Base-by-base conservation (phyloP, 2,329 filamentous ascomycete species). In the Cladosporium sp. region DNA sequence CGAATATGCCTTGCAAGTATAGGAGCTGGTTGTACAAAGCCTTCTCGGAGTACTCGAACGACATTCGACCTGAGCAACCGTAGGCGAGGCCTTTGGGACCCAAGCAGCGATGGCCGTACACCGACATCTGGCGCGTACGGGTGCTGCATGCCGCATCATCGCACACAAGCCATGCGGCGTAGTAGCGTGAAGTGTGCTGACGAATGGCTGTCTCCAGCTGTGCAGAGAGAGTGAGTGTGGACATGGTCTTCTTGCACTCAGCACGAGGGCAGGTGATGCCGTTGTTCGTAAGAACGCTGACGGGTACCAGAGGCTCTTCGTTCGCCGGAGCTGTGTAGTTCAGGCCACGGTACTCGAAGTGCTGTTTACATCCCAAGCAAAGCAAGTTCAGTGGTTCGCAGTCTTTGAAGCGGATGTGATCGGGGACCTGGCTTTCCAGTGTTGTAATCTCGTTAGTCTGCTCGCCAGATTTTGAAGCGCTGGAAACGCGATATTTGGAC, bases 1-100 rank as follows among this genome's bases (percentile, higher is more conserved):
- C 93, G 83, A 93, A 99, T 65, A 98, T 80, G 59, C 86, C 86
- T 34, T 90, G 86, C 76, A 93, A 91, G 81, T 97, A 99, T 64
- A 98, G 81, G 49, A 99, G 84, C 80, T 99, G 95, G 78, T 96
- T 98, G 81, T 97, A 98, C 67, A 98, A 85, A 74, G 90, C 90
- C 80, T 95, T 94, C 81, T 98, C 95, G 0, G 86, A 85, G 74
- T 92, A 90, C 80, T 96, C 93, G 77, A 93, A 97, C 26, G 86
- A 83, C 93, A 99, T 98, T 59, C 87, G 87, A 24, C 95, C 95
- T 4, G 89, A 82, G 77, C 95, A 99, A 65, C 92, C 93, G 65
- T 89, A 86, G 0, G 91, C 94, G 3, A 95, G 88, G 1, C 93
- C 93, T 71, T 89, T 90, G 18, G 94, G 92, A 0, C 95, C 95